Base-by-base conservation (phyloP, 805 yeast species). In the Saturnispora hagleri region DNA sequence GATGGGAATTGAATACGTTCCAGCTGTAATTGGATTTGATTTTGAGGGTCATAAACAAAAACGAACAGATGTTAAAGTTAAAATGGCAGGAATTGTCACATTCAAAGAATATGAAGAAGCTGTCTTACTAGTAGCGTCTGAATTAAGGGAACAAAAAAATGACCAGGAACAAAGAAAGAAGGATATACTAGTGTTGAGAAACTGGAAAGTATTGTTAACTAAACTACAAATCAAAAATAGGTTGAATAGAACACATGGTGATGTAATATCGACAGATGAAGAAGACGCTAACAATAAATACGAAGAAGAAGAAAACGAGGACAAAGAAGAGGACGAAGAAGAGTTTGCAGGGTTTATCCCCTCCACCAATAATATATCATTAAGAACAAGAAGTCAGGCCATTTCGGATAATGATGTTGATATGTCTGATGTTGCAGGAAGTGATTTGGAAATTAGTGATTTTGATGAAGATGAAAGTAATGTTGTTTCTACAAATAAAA, bases 11-110 rank as follows among this genome's bases (percentile, higher is more conserved):
- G 96, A 88, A 57, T 89, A 74, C 69, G 97, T 96, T 0, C 82
- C 80, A 46, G 98, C 97, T 0, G 90, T 89, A 2, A 82, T 84
- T 2, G 88, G 90, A 0, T 91, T 93, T 68, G 93, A 88, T 51
- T 93, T 86, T 67, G 58, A 57, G 3, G 60, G 62, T 28, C 35
- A 36, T 13, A 31, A 44, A 44, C 40, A 27, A 31, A 66, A 68
- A 43, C 63, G 72, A 43, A 53, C 58, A 9, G 57, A 62, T 2
- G 81, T 85, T 0, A 81, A 80, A 10, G 91, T 95, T 0, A 71
- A 73, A 50, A 75, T 81, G 42, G 80, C 82, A 4, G 98, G 98
- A 2, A 76, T 89, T 26, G 84, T 93, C 1, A 83, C 89, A 5
- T 83, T 86, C 4, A 61, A 62, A 24, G 83, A 82, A 59, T 80